Evolutionary conservation across 371 early-diverging fungal species (phyloP).

Genomic region (Mortierella sp.): DNA sequence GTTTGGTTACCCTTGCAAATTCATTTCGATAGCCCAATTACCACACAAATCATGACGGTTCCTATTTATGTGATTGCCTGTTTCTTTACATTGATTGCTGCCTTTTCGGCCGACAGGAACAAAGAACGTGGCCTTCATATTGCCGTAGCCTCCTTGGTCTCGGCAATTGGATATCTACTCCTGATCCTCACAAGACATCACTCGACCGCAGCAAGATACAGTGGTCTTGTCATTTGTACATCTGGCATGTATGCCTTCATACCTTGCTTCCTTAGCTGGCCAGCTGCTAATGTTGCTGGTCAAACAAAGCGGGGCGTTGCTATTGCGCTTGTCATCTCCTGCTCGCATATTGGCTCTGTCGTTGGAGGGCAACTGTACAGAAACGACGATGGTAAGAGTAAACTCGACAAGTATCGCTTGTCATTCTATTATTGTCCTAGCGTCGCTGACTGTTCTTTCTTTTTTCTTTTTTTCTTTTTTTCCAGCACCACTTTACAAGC

Average conservation of each 20-base stretch:
- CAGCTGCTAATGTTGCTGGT: conserved; percentile 70
- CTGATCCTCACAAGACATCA: conserved; percentile 57
- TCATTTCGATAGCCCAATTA: conserved; percentile 16
- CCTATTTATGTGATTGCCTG: conserved; percentile 62
- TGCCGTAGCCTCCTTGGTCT: conserved; percentile 65
- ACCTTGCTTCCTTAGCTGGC: conserved; percentile 71
- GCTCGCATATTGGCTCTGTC: conserved; percentile 74
- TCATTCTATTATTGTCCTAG: too few relatives aligned
- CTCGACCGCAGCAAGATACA: conserved; percentile 54
- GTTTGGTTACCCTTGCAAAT: not conserved
- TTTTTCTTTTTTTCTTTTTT: too few relatives aligned
- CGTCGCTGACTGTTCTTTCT: too few relatives aligned
- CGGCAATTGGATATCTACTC: conserved; percentile 72
- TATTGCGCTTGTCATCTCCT: conserved; percentile 65
- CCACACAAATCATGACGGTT: conserved; percentile 64
- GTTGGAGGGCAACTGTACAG: conserved; percentile 74
- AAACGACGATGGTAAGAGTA: conserved; percentile 24
- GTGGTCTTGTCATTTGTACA: conserved; percentile 62
- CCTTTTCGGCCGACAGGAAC: conserved; percentile 72
- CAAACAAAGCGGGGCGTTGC: conserved; percentile 73
- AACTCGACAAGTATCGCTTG: not conserved
- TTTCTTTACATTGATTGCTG: conserved; percentile 60
- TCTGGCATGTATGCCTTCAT: conserved; percentile 65
- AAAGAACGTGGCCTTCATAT: conserved; percentile 73
- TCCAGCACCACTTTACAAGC: conserved; percentile 43